Conservation (phyloP, 2,329 filamentous ascomycete species). For the Colletotrichum costaricense region DNA sequence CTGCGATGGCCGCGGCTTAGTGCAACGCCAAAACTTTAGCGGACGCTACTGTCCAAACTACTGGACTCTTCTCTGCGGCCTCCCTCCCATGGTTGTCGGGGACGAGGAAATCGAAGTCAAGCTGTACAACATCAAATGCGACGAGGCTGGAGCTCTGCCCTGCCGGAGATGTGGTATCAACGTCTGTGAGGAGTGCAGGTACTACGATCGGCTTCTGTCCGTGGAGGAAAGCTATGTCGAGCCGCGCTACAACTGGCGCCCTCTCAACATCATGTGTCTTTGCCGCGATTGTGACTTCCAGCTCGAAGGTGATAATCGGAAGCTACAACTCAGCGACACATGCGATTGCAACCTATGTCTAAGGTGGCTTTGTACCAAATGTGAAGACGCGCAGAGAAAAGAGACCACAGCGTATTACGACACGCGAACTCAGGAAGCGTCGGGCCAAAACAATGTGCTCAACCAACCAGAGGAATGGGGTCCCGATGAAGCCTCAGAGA, state of each 20-base stretch:
- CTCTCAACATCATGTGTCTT: slow-evolving; percentile 26
- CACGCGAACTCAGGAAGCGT: slow-evolving; percentile 8
- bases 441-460: background rate
- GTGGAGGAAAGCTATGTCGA: slow-evolving; percentile 23
- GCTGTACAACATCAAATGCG: slow-evolving; percentile 23
- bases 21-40: slow-evolving; percentile 4
- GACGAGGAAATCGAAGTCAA: slow-evolving; percentile 30
- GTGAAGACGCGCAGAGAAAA: background rate
- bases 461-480: background rate
- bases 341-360: slow-evolving; percentile 34
- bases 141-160: slow-evolving; percentile 6
- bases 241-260: background rate
- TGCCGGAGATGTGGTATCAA: slow-evolving; percentile 25
- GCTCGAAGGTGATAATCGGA: slow-evolving; percentile 11
- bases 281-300: slow-evolving; percentile 24
- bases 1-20: slow-evolving; percentile 32
- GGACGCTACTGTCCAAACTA: background rate
- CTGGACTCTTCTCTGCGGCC: background rate
- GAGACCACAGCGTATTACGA: background rate
- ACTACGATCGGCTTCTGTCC: background rate
- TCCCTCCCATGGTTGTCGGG: background rate
- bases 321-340: slow-evolving; percentile 12
- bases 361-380: slow-evolving; percentile 28
- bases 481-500: background rate
- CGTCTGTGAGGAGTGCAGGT: slow-evolving; percentile 32